Evolutionary conservation across 108 stramenopile species (phyloP), one percentile per base, ranked within the genome.

Genomic region (Licmophora abbreviata): DNA sequence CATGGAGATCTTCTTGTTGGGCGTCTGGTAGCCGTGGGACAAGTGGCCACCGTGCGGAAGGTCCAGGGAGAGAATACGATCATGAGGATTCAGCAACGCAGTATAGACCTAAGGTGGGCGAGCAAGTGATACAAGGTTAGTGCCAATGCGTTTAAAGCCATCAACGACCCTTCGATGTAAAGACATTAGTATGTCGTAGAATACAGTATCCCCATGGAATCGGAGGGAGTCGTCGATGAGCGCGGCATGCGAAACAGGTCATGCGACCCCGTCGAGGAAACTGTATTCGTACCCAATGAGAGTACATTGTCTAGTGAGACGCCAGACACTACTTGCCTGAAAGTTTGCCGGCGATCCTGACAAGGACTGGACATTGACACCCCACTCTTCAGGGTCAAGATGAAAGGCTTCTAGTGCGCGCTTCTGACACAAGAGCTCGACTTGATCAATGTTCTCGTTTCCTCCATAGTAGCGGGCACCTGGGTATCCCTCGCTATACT

Each of bases 271-370:
- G n/a, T n/a, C n/a, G n/a, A n/a, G n/a, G n/a, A n/a, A n/a, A n/a
- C n/a, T n/a, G n/a, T n/a, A n/a, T n/a, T n/a, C n/a, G n/a, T n/a
- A n/a, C n/a, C n/a, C n/a, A n/a, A n/a, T n/a, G n/a, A n/a, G n/a
- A n/a, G n/a, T n/a, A n/a, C n/a, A n/a, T n/a, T n/a, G n/a, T n/a
- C n/a, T n/a, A n/a, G n/a, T n/a, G n/a, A n/a, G n/a, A n/a, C n/a
- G n/a, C n/a, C n/a, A n/a, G 7, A 31, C 23, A 37, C 4, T 20
- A 64, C 73, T 41, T 54, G 81, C 83, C 74, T 95, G 93, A 62
- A 99, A 99, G 66, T 99, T 99, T 28, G 99, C 99, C 3, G 99
- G 99, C 47, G 92, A 93, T 52, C 99, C 99, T 20, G 88, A 92
- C 40, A 97, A 76, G 47, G 90, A 78, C 69, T 99, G 97, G 0